Base-by-base conservation (phyloP, 495 filamentous ascomycete genomes). In the Apiosordaria backusii region DNA sequence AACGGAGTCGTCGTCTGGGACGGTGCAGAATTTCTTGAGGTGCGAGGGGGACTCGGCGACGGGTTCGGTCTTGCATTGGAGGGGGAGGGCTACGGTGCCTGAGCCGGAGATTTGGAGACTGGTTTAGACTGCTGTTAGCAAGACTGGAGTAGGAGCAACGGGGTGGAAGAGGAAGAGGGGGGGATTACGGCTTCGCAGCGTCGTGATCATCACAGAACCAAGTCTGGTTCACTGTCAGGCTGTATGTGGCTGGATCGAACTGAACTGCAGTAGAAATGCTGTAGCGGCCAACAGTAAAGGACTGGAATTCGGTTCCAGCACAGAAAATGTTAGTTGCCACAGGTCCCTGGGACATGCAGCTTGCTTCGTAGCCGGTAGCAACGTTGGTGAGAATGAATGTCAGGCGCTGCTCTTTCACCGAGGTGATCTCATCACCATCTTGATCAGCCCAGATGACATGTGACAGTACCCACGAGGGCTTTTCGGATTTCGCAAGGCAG, bases 201-300 rank as follows among this genome's bases (percentile, higher is more conserved):
- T 75, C 65, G 4, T 19, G 23, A 22, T 72, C 71, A 29, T 74
- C 73, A 62, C 75, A 77, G 57, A 63, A 77, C 75, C 73, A 77
- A 16, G 75, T 74, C 50, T 77, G 70, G 57, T 68, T 75, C 18
- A 77, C 22, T 6, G 29, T 35, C 4, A 77, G 64, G 5, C 27
- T 16, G 16, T 25, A 59, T 1, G 67, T 74, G 4, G 21, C 52
- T 5, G 61, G 57, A 40, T 74, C 67, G 21, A 71, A 74, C 1
- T 57, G 35, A 6, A 61, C 73, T 1, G 29, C 4, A 3, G 75
- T 75, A 9, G 40, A 16, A 40, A 66, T 64, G 16, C 52, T 45
- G 40, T 77, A 74, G 2, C 68, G 29, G 4, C 66, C 70, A n/a
- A 62, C 53, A 23, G 4, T n/a, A 16, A 54, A 50, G 10, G 59